Base-by-base conservation (phyloP, 1,284 basidiomycete species). In the Marasmius fiardii region DNA sequence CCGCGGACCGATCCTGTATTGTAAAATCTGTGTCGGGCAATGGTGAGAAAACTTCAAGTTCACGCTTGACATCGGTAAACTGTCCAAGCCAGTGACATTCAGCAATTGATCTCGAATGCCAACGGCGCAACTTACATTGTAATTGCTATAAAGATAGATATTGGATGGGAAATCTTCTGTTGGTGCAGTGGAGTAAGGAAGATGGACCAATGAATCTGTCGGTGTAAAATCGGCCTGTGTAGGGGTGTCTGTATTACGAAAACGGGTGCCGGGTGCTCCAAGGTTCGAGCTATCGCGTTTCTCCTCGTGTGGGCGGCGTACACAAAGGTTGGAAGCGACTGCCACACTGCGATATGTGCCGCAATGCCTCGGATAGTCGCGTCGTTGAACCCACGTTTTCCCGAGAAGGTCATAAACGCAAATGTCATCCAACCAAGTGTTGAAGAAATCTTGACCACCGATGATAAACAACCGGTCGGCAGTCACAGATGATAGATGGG, bases 21-120 rank as follows among this genome's bases (percentile, higher is more conserved):
- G 80, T 78, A 67, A 88, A 90, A 62, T 87, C 83, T n/a, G 79
- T 75, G 60, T 83, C 81, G 0, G 90, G 86, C 21, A 85, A 76
- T 0, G 92, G 90, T 4, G 86, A 85, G 64, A 96, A 85, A 24
- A 95, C 80, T 73, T 96, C 92, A 41, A 97, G 81, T 68, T 96
- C 93, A 45, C 95, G 88, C 64, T 93, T 90, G 55, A 98, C 95
- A 68, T 95, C 93, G 58, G 93, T 94, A 74, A 95, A 95, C 88
- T 95, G 6, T 20, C 16, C 54, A 39, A 63, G 21, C 43, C 39
- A 49, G 53, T 28, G 47, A 50, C 58, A 34, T 49, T 18, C 24
- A 47, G 39, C 21, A 28, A 21, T 64, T 24, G n/a, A 43, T 35
- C 24, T 24, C 1, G 23, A 43, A 6, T 10, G 34, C 44, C 52